A percentile compares a stretch with the other conserved stretches of the same genome.
Evolutionary conservation across 768 basidiomycete genomes (phyloP).

Genomic region (Lactifluus echinatus): DNA sequence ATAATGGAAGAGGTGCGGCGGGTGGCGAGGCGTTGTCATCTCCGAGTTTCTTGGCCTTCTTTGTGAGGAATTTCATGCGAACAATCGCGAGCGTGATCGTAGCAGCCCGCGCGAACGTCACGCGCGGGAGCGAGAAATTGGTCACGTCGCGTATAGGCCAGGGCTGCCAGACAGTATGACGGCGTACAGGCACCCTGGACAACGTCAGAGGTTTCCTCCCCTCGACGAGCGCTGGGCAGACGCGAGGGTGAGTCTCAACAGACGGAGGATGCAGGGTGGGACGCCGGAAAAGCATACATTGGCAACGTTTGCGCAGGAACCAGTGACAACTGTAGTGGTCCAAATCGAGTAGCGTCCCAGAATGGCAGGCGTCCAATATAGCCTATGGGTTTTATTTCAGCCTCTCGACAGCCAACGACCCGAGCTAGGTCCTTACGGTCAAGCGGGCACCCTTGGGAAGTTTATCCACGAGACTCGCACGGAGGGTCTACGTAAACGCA

Average conservation of each 20-base stretch:
- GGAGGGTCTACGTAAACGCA: slow-evolving; percentile 14
- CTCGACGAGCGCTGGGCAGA: background rate
- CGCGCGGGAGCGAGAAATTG: background rate
- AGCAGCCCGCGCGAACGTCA: background rate
- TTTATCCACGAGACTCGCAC: slow-evolving; percentile 13
- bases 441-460: slow-evolving; percentile 17
- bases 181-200: background rate
- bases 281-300: background rate
- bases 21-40: too few species aligned
- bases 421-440: slow-evolving; percentile 11
- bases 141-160: background rate
- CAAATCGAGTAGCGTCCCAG: slow-evolving; percentile 20
- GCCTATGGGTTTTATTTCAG: slow-evolving; percentile 9
- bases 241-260: background rate
- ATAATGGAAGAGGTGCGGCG: background rate
- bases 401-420: background rate
- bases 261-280: background rate
- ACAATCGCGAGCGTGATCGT: background rate
- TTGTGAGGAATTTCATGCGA: background rate
- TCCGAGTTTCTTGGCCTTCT: background rate
- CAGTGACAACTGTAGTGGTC: slow-evolving; percentile 18
- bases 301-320: background rate
- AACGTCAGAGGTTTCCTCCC: background rate
- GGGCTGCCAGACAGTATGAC: background rate
- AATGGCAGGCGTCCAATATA: slow-evolving; percentile 22